Percentiles rank a stretch among this genome's conserved stretches.
Evolutionary conservation across 2,329 filamentous ascomycete species (phyloP).

Genomic region (Parafenestella ontariensis): DNA sequence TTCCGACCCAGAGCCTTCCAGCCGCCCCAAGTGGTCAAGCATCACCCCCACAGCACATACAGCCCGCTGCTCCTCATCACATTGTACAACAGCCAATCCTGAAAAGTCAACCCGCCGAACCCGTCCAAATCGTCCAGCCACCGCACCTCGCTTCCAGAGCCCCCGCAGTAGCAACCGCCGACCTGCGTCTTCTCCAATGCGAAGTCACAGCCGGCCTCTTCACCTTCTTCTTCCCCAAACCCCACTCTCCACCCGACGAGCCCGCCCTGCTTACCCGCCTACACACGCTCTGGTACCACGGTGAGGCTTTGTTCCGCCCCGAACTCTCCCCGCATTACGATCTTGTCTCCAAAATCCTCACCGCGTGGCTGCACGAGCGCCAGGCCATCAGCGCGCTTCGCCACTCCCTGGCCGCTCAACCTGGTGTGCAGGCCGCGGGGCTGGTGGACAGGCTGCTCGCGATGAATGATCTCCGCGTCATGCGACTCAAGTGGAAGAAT

Average conservation of each 20-base stretch:
- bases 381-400: slow-evolving; percentile 37
- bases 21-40: slow-evolving; percentile 8
- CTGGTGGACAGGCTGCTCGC: slow-evolving; percentile 42
- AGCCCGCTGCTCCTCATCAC: slow-evolving; percentile 9
- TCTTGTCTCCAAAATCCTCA: slow-evolving; percentile 35
- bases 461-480: slow-evolving; percentile 44
- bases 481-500: slow-evolving; percentile 47
- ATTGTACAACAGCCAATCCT: slow-evolving; percentile 26
- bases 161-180: slow-evolving; percentile 14
- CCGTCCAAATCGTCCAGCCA: slow-evolving; percentile 7
- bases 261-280: slow-evolving; percentile 31
- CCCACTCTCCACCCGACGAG: slow-evolving; percentile 33
- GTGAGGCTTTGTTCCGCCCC: slow-evolving; percentile 32
- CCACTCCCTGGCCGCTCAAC: slow-evolving; percentile 28
- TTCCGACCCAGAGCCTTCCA: slow-evolving; percentile 20
- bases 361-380: slow-evolving; percentile 41
- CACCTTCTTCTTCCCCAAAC: slow-evolving; percentile 39
- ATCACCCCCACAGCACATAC: slow-evolving; percentile 10
- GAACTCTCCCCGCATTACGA: slow-evolving; percentile 38
- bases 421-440: slow-evolving; percentile 32
- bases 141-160: slow-evolving; percentile 5
- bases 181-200: slow-evolving; percentile 39
- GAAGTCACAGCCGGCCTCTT: slow-evolving; percentile 42
- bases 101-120: slow-evolving; percentile 35
- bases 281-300: slow-evolving; percentile 38